A percentile compares a stretch with the other conserved stretches of the same genome.
Evolutionary conservation across 2,329 filamentous ascomycete species (phyloP).

Genomic region (Phoma herbarum): DNA sequence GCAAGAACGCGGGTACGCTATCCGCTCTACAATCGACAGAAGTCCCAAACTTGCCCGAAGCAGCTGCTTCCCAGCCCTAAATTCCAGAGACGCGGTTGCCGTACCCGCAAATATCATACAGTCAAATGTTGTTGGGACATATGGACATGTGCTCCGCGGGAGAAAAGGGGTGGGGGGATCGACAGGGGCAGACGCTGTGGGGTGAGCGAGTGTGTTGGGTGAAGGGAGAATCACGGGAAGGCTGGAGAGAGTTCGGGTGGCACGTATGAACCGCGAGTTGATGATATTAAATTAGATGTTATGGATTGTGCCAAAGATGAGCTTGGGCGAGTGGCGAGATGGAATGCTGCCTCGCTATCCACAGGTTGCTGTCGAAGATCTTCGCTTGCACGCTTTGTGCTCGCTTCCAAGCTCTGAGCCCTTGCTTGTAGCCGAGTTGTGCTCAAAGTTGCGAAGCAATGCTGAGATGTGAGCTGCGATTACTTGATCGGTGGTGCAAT

Average conservation of each 20-base stretch:
- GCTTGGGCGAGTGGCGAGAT: neutral
- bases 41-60: neutral
- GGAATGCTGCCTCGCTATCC: neutral
- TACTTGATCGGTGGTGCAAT: neutral
- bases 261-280: neutral
- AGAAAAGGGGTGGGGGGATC: neutral
- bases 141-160: neutral
- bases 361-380: neutral
- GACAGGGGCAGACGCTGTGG: neutral
- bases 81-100: neutral
- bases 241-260: neutral
- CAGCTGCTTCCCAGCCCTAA: neutral
- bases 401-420: neutral
- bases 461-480: neutral
- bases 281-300: neutral
- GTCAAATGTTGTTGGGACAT: neutral
- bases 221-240: neutral
- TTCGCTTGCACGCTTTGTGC: neutral
- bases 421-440: neutral
- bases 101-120: neutral
- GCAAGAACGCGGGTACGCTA: slow-evolving; percentile 4
- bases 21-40: slow-evolving; percentile 8
- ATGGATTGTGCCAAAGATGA: neutral
- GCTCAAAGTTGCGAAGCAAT: neutral
- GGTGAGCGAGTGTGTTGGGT: neutral